A percentile compares a stretch with the other conserved stretches of the same genome.
Conservation (phyloP, 148 eudicot genomes). For the Simmondsia chinensis region DNA sequence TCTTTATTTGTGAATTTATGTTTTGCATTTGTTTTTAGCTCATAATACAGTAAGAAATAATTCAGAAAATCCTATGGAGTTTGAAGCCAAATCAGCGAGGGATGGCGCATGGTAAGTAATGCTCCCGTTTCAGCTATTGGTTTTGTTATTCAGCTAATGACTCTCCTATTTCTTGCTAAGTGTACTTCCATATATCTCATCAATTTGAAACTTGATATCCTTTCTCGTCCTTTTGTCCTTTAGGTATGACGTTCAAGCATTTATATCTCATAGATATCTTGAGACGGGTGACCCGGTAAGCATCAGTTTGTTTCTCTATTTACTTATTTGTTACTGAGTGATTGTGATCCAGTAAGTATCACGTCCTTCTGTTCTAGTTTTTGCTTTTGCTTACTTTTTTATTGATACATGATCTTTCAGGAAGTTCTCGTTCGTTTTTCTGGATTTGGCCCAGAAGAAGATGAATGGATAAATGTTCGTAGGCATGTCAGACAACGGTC, state of each 20-base stretch:
- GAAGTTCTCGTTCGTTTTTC: conserved; percentile 91
- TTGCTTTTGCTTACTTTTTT: background rate
- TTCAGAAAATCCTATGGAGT: conserved; percentile 80
- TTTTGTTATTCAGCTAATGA: background rate
- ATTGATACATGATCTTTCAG: no score
- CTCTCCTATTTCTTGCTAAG: background rate
- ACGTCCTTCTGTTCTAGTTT: background rate
- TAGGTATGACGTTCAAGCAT: conserved; percentile 89
- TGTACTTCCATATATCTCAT: background rate
- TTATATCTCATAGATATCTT: conserved; percentile 62
- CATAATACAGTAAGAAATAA: conserved; percentile 34
- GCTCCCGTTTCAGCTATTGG: background rate
- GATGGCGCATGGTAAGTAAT: conserved; percentile 95
- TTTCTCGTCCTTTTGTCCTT: conserved; percentile 3
- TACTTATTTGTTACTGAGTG: no score
- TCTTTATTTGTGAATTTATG: conserved; percentile 1
- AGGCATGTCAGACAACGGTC: conserved; percentile 88
- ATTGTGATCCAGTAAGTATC: conserved; percentile 73
- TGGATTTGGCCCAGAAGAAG: conserved; percentile 93
- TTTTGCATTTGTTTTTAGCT: conserved; percentile 13
- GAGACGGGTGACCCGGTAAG: conserved; percentile 81
- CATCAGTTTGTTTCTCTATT: no score
- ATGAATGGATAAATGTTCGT: conserved; percentile 91
- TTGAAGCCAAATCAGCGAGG: conserved; percentile 96
- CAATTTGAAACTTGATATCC: conserved; percentile 3